phyloP scores from a whole-genome alignment of 1,284 basidiomycete species.

The Gymnopus androsaceus region DNA sequence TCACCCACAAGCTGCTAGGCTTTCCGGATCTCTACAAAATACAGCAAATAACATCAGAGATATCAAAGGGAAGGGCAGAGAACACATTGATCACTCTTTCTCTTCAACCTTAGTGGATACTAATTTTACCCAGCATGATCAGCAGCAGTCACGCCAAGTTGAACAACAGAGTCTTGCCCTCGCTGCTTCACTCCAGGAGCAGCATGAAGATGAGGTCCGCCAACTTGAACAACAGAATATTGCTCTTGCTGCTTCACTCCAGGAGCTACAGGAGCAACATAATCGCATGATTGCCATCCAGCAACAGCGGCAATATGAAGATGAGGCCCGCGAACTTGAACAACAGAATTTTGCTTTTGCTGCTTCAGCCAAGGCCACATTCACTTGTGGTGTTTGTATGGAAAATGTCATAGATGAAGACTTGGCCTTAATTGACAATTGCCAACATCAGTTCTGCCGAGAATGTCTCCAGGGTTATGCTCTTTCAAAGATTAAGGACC shows the following conservation, averaged over 20 bases:
- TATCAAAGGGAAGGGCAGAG: too few species aligned
- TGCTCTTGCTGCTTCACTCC: neutral
- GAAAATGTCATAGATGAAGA: conserved; percentile 50
- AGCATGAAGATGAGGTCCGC: too few species aligned
- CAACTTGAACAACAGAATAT: too few species aligned
- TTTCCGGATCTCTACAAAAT: too few species aligned
- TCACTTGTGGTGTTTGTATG: conserved; percentile 61
- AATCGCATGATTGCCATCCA: conserved; percentile 29
- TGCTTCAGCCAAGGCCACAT: conserved; percentile 34
- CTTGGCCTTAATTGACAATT: conserved; percentile 46
- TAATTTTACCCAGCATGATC: too few species aligned
- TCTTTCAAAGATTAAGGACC: conserved; percentile 48
- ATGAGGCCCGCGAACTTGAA: conserved; percentile 45
- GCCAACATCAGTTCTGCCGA: conserved; percentile 57
- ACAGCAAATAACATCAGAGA: too few species aligned
- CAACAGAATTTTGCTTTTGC: conserved; percentile 36
- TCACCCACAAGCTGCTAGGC: too few species aligned
- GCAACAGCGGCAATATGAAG: conserved; percentile 47
- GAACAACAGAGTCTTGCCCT: too few species aligned
- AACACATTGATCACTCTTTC: too few species aligned
- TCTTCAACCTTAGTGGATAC: too few species aligned
- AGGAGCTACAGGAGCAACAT: neutral
- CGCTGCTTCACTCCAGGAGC: neutral
- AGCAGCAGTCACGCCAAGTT: too few species aligned
- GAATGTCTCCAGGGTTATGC: conserved; percentile 51